Percentiles rank a stretch among this genome's conserved stretches.
These are phyloP conservation scores for Exophiala lecanii-corni DNA, from an alignment of 2,329 filamentous ascomycete genomes.

Conservation along the genomic window DNA sequence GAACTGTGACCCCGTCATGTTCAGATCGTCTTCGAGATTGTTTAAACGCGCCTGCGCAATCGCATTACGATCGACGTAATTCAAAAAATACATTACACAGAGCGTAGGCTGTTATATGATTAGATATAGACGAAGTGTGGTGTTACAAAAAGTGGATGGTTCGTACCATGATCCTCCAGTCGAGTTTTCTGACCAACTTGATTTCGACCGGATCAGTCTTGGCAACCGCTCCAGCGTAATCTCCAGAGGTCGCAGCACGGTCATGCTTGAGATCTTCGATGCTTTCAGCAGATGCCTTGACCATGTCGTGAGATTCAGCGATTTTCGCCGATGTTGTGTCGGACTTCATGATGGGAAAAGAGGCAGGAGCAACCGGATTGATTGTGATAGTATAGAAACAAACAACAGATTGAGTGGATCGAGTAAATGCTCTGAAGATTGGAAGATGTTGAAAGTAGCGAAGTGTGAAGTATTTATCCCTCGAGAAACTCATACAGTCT, in stretches of 20 bases:
- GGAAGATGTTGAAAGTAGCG: too few relatives aligned
- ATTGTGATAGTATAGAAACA: too few relatives aligned
- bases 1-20: slow-evolving; percentile 29
- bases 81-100: slow-evolving; percentile 33
- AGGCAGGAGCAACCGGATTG: too few relatives aligned
- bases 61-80: slow-evolving; percentile 29
- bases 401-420: too few relatives aligned
- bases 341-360: background rate
- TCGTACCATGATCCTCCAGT: slow-evolving; percentile 32
- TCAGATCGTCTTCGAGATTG: slow-evolving; percentile 28
- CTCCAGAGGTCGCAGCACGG: background rate
- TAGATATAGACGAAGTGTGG: background rate
- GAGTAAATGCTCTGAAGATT: too few relatives aligned
- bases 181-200: slow-evolving; percentile 35
- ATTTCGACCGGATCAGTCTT: slow-evolving; percentile 14
- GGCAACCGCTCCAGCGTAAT: slow-evolving; percentile 1
- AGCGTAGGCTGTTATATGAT: slow-evolving; percentile 28
- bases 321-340: background rate
- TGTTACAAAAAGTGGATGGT: background rate
- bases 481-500: too few relatives aligned
- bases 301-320: background rate
- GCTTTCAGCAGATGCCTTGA: background rate
- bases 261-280: slow-evolving; percentile 3
- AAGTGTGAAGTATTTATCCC: too few relatives aligned
- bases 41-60: slow-evolving; percentile 31